A percentile compares a stretch with the other conserved stretches of the same genome.
Conservation (phyloP, 2,329 filamentous ascomycete species). For the Botrytis tulipae region DNA sequence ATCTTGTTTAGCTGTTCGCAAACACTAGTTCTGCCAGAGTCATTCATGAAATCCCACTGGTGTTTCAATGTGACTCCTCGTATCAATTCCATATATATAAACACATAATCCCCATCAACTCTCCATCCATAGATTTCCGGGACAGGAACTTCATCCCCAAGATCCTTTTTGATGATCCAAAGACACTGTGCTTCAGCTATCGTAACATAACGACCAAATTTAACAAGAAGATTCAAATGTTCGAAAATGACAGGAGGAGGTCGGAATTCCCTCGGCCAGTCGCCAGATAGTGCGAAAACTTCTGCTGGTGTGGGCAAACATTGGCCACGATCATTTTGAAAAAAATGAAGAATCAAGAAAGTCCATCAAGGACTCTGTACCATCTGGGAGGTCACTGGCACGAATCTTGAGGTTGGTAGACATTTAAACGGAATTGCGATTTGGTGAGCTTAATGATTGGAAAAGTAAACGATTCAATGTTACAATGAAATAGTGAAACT, state of each 20-base stretch:
- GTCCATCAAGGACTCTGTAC: not conserved
- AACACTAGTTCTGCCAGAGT: not conserved
- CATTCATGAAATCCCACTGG: not conserved
- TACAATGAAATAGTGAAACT: no score
- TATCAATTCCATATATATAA: not conserved
- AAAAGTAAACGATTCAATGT: no score
- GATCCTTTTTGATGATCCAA: conserved; percentile 32
- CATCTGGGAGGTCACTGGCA: not conserved
- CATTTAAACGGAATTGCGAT: not conserved
- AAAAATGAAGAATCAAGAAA: not conserved
- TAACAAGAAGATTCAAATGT: conserved; percentile 39
- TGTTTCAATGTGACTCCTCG: not conserved
- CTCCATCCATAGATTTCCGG: conserved; percentile 41
- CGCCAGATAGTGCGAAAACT: not conserved
- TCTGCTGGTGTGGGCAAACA: not conserved
- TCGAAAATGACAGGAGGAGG: conserved; percentile 30
- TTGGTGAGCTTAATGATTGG: no score
- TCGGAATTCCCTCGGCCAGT: accelerated
- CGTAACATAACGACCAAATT: conserved; percentile 34
- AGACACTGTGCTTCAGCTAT: conserved; percentile 39
- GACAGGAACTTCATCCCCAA: conserved; percentile 36
- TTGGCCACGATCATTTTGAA: not conserved
- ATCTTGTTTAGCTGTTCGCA: not conserved
- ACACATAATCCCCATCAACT: not conserved
- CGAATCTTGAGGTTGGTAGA: not conserved